Evolutionary conservation across 495 filamentous ascomycete genomes (phyloP).

Genomic region (Apiosordaria backusii): DNA sequence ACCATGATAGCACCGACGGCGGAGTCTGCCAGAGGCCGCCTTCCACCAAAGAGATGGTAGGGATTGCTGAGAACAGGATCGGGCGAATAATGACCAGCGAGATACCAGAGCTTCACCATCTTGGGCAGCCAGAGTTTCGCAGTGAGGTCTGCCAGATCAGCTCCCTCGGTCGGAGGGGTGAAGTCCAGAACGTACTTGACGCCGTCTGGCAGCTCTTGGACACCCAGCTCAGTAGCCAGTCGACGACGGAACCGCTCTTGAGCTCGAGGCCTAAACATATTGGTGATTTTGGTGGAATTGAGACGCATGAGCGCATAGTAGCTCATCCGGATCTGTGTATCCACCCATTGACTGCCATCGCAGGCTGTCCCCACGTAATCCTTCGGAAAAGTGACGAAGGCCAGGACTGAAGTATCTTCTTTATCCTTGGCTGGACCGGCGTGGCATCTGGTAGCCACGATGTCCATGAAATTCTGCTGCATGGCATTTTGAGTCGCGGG

Average conservation of each 20-base stretch:
- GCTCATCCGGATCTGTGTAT: conserved; percentile 40
- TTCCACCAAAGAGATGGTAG: background rate
- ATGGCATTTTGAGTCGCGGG: conserved; percentile 16
- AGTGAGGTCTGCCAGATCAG: conserved; percentile 56
- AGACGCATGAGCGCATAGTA: conserved; percentile 46
- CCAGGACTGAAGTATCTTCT: conserved; percentile 49
- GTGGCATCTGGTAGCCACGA: conserved; percentile 7
- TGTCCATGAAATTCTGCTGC: conserved; percentile 25
- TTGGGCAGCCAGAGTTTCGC: conserved; percentile 56
- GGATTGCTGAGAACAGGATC: conserved; percentile 22
- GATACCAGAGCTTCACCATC: conserved; percentile 48
- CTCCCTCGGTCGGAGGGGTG: conserved; percentile 56
- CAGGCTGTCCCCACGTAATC: conserved; percentile 24
- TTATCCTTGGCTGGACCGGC: conserved; percentile 24
- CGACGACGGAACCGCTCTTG: conserved; percentile 33
- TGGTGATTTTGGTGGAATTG: conserved; percentile 47
- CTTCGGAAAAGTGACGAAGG: conserved; percentile 50
- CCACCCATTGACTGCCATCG: conserved; percentile 25
- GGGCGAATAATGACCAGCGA: conserved; percentile 40
- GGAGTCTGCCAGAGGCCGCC: conserved; percentile 25
- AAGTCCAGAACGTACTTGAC: conserved; percentile 60
- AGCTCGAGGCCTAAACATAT: conserved; percentile 43
- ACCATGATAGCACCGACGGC: conserved; percentile 25
- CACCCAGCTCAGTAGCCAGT: conserved; percentile 16
- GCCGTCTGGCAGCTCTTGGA: conserved; percentile 36